phyloP scores from a whole-genome alignment of 805 yeast genomes.

The Saccharomycopsis malanga region DNA sequence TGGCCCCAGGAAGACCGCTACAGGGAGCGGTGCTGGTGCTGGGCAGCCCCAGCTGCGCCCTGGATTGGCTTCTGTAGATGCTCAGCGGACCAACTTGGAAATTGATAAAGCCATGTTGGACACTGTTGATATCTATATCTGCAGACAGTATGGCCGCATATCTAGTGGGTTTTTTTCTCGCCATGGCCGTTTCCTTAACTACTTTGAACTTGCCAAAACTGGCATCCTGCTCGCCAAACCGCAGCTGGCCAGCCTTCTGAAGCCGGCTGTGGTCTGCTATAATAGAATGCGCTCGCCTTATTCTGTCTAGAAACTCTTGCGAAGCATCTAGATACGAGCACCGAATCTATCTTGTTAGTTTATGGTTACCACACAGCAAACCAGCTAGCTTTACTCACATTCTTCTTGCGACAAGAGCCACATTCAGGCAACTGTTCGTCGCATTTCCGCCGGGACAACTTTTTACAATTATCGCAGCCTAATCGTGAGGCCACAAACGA shows the following conservation, averaged over 20 bases:
- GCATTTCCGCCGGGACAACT: slow-evolving; percentile 15
- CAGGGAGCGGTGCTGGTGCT: too few relatives aligned
- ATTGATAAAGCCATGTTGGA: background rate
- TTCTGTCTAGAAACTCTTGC: slow-evolving; percentile 17
- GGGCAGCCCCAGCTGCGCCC: too few relatives aligned
- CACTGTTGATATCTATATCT: background rate
- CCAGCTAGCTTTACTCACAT: slow-evolving; percentile 5
- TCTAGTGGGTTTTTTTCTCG: background rate
- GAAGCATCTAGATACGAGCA: slow-evolving; percentile 20
- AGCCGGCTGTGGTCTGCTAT: slow-evolving; percentile 12
- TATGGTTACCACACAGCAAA: too few relatives aligned
- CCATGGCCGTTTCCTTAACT: background rate
- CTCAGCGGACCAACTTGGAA: background rate
- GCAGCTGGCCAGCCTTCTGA: too few relatives aligned
- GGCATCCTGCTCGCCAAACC: too few relatives aligned
- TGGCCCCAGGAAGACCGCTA: too few relatives aligned
- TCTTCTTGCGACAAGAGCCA: slow-evolving; percentile 9
- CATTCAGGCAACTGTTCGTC: slow-evolving; percentile 17
- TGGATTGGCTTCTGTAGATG: too few relatives aligned
- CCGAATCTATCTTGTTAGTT: slow-evolving; percentile 9
- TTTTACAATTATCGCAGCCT: slow-evolving; percentile 20
- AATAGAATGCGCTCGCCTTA: slow-evolving; percentile 14
- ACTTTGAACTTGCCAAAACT: slow-evolving; percentile 17
- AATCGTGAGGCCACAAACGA: slow-evolving; percentile 16
- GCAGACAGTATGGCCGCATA: too few relatives aligned